Percentiles rank a stretch among this genome's conserved stretches.
These are phyloP conservation scores for Dactylis glomerata DNA, from an alignment of 176 grass and related monocot genomes.

Conservation along the genomic window DNA sequence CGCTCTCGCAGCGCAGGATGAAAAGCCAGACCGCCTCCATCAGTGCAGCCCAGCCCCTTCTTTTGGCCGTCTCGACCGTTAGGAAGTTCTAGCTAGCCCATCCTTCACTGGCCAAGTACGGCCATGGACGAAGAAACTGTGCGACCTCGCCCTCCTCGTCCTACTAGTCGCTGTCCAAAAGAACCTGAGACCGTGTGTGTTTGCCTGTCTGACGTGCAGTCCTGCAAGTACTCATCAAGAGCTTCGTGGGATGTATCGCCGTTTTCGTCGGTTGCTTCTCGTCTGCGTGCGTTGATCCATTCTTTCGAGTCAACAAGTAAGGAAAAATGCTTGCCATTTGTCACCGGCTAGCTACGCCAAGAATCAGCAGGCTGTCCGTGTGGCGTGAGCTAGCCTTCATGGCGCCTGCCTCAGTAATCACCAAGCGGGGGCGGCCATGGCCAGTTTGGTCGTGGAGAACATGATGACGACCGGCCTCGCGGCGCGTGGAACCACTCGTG, in stretches of 20 bases:
- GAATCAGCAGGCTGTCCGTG: too few relatives aligned
- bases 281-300: not conserved
- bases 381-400: too few relatives aligned
- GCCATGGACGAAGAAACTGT: not conserved
- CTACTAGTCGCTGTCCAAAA: not conserved
- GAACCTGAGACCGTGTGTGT: not conserved
- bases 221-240: not conserved
- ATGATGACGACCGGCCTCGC: too few relatives aligned
- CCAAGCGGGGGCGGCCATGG: too few relatives aligned
- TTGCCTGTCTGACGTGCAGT: not conserved
- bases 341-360: not conserved
- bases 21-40: not conserved
- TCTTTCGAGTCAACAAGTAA: not conserved
- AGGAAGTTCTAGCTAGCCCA: not conserved
- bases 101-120: not conserved
- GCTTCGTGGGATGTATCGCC: not conserved
- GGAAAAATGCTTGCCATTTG: not conserved
- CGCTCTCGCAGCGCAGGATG: not conserved
- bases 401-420: too few relatives aligned
- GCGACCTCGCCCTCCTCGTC: not conserved
- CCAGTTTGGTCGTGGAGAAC: too few relatives aligned
- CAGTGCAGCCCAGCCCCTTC: not conserved
- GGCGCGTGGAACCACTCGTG: too few relatives aligned
- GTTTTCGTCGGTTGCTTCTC: not conserved
- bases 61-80: conserved; percentile 26